phyloP scores from a whole-genome alignment of 75 land plant genomes.

The Pinus albicaulis region DNA sequence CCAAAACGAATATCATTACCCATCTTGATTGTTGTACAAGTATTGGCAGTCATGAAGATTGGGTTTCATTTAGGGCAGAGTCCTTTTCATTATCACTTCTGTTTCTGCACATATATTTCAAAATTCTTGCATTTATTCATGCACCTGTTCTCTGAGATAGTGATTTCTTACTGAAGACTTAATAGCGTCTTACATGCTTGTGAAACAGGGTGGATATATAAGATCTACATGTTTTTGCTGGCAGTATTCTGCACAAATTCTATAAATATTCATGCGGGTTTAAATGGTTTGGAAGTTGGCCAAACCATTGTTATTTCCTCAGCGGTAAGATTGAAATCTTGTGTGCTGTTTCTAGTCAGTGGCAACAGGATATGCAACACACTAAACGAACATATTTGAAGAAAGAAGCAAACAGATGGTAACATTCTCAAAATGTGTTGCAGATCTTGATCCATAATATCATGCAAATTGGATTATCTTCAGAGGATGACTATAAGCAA shows the following conservation, averaged over 20 bases:
- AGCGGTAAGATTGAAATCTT: conserved; percentile 63
- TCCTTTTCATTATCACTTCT: background rate
- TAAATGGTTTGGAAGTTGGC: conserved; percentile 98
- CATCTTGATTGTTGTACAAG: background rate
- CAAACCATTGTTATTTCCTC: conserved; percentile 87
- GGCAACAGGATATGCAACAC: background rate
- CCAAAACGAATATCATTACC: background rate
- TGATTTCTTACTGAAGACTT: background rate
- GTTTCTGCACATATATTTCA: background rate
- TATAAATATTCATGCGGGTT: conserved; percentile 93
- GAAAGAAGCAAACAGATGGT: background rate
- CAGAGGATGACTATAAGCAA: conserved; percentile 60
- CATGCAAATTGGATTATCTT: conserved; percentile 78
- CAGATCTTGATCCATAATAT: conserved; percentile 88
- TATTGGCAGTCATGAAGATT: background rate
- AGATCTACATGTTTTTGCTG: conserved; percentile 86
- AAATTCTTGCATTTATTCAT: background rate
- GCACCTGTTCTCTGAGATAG: background rate
- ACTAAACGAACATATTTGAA: background rate
- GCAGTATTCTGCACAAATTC: conserved; percentile 97
- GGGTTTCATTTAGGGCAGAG: background rate
- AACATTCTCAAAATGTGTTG: conserved; percentile 8
- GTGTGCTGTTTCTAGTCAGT: background rate
- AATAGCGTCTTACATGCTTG: conserved; percentile 3
- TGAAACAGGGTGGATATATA: conserved; percentile 79